Conservation (phyloP, 352 stramenopile genomes). For the Aphanomyces invadans region DNA sequence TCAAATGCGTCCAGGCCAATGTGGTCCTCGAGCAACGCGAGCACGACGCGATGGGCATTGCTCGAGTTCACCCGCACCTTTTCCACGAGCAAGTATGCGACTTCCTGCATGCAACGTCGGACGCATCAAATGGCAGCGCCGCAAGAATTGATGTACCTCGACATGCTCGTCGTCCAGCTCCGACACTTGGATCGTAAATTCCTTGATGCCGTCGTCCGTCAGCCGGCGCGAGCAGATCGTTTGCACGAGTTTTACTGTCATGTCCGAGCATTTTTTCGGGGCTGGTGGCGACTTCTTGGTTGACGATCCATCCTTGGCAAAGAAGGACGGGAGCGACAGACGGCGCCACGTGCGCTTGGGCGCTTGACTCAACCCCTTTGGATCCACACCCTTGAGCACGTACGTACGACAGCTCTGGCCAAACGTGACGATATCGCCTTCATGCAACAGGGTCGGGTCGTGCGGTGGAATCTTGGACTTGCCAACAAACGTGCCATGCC, state of each 20-base stretch:
- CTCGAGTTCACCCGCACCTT: conserved; percentile 74
- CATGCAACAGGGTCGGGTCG: conserved; percentile 72
- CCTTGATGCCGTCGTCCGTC: conserved; percentile 60
- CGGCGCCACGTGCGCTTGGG: conserved; percentile 79
- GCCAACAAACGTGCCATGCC: conserved; percentile 76
- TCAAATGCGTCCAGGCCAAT: conserved; percentile 74
- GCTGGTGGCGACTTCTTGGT: neutral
- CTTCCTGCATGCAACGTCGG: too few species aligned
- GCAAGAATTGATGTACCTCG: too few species aligned
- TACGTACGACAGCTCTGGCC: conserved; percentile 82
- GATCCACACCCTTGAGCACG: conserved; percentile 61
- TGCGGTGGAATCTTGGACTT: conserved; percentile 80
- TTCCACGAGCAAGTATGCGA: conserved; percentile 75
- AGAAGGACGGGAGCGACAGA: conserved; percentile 47
- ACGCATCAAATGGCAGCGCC: too few species aligned
- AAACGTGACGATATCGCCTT: conserved; percentile 81
- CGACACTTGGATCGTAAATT: conserved; percentile 57
- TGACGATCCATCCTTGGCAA: neutral
- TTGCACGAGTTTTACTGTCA: conserved; percentile 73
- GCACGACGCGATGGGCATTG: conserved; percentile 61
- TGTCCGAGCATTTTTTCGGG: conserved; percentile 14
- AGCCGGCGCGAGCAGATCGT: conserved; percentile 73
- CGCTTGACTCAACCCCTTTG: conserved; percentile 49
- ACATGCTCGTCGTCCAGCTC: conserved; percentile 48
- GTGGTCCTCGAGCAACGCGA: conserved; percentile 70